A percentile compares a stretch with the other conserved stretches of the same genome.
Conservation (phyloP, 805 yeast species). For the Yamadazyma olivae region DNA sequence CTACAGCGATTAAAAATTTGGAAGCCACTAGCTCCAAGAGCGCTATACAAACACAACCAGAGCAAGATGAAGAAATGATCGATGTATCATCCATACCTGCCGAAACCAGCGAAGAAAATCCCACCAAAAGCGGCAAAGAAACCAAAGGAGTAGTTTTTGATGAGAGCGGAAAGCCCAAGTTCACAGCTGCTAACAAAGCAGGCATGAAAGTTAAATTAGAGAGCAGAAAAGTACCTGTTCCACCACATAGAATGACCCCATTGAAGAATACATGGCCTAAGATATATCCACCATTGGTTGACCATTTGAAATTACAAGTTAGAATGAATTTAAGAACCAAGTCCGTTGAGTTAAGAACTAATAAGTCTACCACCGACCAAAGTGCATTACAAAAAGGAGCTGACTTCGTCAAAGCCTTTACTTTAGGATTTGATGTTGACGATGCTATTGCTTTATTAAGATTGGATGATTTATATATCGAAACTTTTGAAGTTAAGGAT, state of each 20-base stretch:
- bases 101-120: conserved; percentile 39
- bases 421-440: conserved; percentile 94
- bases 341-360: conserved; percentile 84
- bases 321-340: conserved; percentile 90
- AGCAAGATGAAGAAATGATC: conserved; percentile 47
- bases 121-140: conserved; percentile 22
- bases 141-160: conserved; percentile 57
- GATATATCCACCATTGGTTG: conserved; percentile 93
- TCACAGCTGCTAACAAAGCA: conserved; percentile 65
- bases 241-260: conserved; percentile 97
- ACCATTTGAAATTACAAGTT: conserved; percentile 90
- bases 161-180: conserved; percentile 85
- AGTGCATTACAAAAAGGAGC: conserved; percentile 98
- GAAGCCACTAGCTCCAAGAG: background rate
- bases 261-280: conserved; percentile 88
- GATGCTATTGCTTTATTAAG: conserved; percentile 94
- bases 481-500: conserved; percentile 95
- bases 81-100: conserved; percentile 12
- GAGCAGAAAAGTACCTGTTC: conserved; percentile 85
- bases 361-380: conserved; percentile 78
- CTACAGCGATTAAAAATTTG: conserved; percentile 47
- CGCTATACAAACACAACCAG: background rate
- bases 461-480: conserved; percentile 93
- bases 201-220: conserved; percentile 74
- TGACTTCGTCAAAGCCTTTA: conserved; percentile 92